Evolutionary conservation across 139 green algal genomes (phyloP), one percentile per base, ranked within the genome.

Genomic region (Yamagishiella unicocca): DNA sequence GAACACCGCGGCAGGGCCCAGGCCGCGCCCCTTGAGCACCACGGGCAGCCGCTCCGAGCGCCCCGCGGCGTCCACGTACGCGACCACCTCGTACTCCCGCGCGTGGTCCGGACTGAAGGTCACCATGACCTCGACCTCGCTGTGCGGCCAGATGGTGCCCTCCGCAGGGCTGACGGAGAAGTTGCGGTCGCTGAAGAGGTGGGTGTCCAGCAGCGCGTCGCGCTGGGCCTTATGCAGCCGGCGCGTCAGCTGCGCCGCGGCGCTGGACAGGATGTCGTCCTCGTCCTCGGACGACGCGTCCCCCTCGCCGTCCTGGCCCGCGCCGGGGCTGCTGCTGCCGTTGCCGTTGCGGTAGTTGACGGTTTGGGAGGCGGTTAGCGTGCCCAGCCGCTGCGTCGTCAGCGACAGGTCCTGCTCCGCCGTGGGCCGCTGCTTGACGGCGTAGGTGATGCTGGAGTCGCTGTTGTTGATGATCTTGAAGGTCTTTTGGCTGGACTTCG

Each of bases 81-180:
- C 94, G 8, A 79, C 72, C 22, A 89, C 91, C 75, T 91, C 80
- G 72, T 94, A 95, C 40, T 94, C 83, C 3, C 90, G 42, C 12
- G 92, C 89, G 68, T 90, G 89, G 83, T 94, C 87, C 10, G 96
- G 96, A 14, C 82, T 68, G 82, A 97, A 98, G 29, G 91, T 85
- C 17, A 97, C 92, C 37, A 92, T 91, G 46, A 98, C 85, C 91
- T 96, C 93, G 37, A 92, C 61, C 80, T 97, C 89, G n/a, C 78
- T 90, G 66, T 87, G 37, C 0, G 96, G 93, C 85, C 76, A 91
- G 53, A 98, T 90, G 53, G 79, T 84, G 78, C 95, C 96, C 64
- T 94, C 67, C 50, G 92, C 45, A 19, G 94, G 93, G 29, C 71
- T 89, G 9, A 95, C 83, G 21, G 70, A 42, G 76, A 96, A 95